Conservation (phyloP, 345 rosid species). For the Fremontodendron californicum region DNA sequence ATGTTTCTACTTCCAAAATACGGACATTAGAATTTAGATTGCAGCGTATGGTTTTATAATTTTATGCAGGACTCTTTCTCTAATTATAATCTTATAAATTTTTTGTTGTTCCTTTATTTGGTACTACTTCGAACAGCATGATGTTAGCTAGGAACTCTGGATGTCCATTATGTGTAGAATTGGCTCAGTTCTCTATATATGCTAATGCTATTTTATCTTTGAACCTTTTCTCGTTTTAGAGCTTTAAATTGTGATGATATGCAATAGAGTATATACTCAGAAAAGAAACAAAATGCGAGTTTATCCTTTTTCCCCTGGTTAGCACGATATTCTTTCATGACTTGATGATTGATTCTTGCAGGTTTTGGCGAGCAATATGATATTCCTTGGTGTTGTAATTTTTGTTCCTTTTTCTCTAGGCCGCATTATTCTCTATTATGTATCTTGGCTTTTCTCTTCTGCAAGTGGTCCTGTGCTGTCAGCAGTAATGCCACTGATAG, state of each 20-base stretch:
- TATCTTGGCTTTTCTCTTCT: conserved; percentile 83
- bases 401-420: conserved; percentile 92
- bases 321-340: background rate
- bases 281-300: background rate
- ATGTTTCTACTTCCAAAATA: background rate
- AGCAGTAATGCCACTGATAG: conserved; percentile 58
- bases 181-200: background rate
- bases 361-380: conserved; percentile 99
- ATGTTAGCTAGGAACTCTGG: background rate
- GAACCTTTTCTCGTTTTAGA: background rate
- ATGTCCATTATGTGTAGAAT: background rate
- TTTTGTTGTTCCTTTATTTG: background rate
- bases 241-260: background rate
- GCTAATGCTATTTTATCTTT: background rate
- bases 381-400: conserved; percentile 95
- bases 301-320: background rate
- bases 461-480: conserved; percentile 66
- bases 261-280: background rate
- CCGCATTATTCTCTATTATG: conserved; percentile 61
- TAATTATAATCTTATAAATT: background rate
- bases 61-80: background rate
- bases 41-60: background rate
- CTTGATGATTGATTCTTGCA: conserved; percentile 29
- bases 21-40: background rate
- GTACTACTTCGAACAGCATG: background rate